Conservation (phyloP, 78 protist species). For the Fonticula alba region DNA sequence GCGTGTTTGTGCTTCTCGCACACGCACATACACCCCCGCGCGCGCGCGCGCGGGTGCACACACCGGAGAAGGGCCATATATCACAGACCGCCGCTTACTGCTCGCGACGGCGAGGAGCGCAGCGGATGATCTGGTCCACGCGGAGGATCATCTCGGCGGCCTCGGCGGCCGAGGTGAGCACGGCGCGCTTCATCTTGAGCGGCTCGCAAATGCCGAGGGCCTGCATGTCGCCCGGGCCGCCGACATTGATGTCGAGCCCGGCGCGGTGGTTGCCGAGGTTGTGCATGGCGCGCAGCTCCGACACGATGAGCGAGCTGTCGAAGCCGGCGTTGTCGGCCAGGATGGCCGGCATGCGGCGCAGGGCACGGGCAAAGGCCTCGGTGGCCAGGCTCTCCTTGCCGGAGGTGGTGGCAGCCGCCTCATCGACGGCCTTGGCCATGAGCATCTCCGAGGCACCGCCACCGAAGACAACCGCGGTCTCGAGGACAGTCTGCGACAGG, state of each 20-base stretch:
- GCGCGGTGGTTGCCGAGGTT: constrained; percentile 33
- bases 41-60: too few species aligned
- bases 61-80: too few species aligned
- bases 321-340: constrained; percentile 93
- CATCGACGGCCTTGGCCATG: constrained; percentile 84
- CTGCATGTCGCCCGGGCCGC: constrained; percentile 61
- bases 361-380: constrained; percentile 87
- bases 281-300: constrained; percentile 71
- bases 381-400: constrained; percentile 93
- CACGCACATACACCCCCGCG: too few species aligned
- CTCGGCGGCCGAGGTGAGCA: constrained; percentile 77
- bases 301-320: constrained; percentile 69
- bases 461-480: constrained; percentile 73
- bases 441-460: constrained; percentile 87
- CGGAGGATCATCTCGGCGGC: constrained; percentile 98
- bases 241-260: constrained; percentile 77
- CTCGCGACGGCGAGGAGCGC: too few species aligned
- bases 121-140: constrained; percentile 81
- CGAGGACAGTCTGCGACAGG: constrained; percentile 59
- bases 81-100: too few species aligned
- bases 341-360: constrained; percentile 76
- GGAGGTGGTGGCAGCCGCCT: constrained; percentile 55
- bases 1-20: too few species aligned
- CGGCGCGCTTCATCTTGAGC: constrained; percentile 68
- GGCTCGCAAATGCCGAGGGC: constrained; percentile 78